These are phyloP conservation scores for Chytriomyces confervae DNA, from an alignment of 192 early-diverging fungal genomes.

Conservation along the genomic window DNA sequence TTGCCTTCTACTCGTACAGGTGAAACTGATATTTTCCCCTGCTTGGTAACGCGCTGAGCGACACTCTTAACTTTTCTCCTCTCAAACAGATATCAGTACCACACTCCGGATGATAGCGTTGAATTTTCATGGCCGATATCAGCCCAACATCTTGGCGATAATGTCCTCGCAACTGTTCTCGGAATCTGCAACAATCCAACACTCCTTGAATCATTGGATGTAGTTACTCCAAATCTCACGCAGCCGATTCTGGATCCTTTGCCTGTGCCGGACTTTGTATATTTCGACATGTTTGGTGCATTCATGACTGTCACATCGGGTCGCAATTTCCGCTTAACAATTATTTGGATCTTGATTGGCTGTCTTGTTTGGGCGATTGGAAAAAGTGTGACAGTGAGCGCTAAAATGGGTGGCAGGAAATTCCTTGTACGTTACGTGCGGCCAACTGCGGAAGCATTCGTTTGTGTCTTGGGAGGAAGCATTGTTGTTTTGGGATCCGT, in stretches of 20 bases:
- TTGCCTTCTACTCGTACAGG: slow-evolving; percentile 48
- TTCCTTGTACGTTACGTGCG: slow-evolving; percentile 21
- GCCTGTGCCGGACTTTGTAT: slow-evolving; percentile 42
- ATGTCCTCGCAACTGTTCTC: slow-evolving; percentile 40
- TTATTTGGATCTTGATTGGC: slow-evolving; percentile 29
- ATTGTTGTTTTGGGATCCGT: slow-evolving; percentile 8
- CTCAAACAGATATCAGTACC: slow-evolving; percentile 53
- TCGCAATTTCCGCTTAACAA: slow-evolving; percentile 13
- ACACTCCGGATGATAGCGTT: slow-evolving; percentile 47
- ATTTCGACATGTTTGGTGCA: slow-evolving; percentile 45
- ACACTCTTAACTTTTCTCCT: too few relatives aligned
- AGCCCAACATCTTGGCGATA: slow-evolving; percentile 55
- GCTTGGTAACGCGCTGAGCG: too few relatives aligned
- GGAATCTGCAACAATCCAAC: slow-evolving; percentile 23
- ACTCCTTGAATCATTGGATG: slow-evolving; percentile 10
- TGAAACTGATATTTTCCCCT: too few relatives aligned
- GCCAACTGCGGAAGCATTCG: slow-evolving; percentile 43
- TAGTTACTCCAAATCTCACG: not conserved
- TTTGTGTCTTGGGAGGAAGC: slow-evolving; percentile 14
- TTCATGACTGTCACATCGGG: slow-evolving; percentile 28
- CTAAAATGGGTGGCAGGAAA: slow-evolving; percentile 20
- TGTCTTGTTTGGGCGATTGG: slow-evolving; percentile 7
- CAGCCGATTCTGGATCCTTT: not conserved
- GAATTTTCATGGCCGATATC: slow-evolving; percentile 39
- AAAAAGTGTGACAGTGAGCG: slow-evolving; percentile 29